phyloP scores from a whole-genome alignment of 2,329 filamentous ascomycete species.

The Diplodia corticola region DNA sequence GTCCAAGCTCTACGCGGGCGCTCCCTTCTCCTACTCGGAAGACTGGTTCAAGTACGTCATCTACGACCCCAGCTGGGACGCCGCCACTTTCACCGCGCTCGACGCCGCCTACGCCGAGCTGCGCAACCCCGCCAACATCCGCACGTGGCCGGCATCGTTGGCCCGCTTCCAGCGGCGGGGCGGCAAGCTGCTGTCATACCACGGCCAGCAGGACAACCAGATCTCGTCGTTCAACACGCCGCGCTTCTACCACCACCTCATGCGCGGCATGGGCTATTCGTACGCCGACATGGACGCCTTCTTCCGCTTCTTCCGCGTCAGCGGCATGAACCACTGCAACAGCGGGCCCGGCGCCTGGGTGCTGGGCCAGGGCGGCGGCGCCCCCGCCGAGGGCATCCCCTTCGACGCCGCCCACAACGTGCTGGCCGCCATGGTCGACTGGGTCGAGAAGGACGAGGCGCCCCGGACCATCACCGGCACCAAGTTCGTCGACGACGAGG shows the following conservation, averaged over 20 bases:
- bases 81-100: conserved; percentile 44
- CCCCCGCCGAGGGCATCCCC: conserved; percentile 34
- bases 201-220: conserved; percentile 47
- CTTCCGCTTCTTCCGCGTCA: conserved; percentile 55
- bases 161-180: conserved; percentile 40
- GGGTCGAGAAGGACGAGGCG: conserved; percentile 47
- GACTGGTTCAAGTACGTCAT: conserved; percentile 54
- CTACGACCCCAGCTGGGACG: conserved; percentile 46
- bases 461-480: conserved; percentile 43
- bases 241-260: conserved; percentile 52
- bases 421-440: conserved; percentile 49
- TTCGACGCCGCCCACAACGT: conserved; percentile 46
- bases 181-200: conserved; percentile 49
- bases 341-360: conserved; percentile 49
- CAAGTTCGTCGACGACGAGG: conserved; percentile 28
- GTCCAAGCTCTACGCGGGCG: conserved; percentile 35
- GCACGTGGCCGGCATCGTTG: conserved; percentile 45
- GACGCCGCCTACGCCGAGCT: conserved; percentile 44
- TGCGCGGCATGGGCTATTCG: conserved; percentile 43
- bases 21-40: conserved; percentile 44
- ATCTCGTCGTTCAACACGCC: conserved; percentile 50
- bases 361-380: conserved; percentile 33
- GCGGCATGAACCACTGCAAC: conserved; percentile 54
- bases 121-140: conserved; percentile 40
- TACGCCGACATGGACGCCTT: conserved; percentile 43